Base-by-base conservation (phyloP, 2,329 filamentous ascomycete species). In the Ceratocystiopsis brevicomis region DNA sequence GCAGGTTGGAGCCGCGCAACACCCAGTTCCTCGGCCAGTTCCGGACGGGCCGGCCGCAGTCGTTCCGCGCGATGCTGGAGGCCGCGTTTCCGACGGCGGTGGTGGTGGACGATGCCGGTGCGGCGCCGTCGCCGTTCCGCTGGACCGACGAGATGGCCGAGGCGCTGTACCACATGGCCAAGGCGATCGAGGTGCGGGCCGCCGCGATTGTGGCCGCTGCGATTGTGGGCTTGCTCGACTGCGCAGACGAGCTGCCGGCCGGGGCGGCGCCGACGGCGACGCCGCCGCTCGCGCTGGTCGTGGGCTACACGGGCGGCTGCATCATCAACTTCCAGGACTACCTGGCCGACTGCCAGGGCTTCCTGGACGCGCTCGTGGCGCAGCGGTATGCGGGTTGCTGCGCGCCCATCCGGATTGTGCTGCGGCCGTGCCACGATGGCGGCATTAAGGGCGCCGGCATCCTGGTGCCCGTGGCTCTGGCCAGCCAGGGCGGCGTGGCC, bases 301-400 rank as follows among this genome's bases (percentile, higher is more conserved):
- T 87, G 18, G 82, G 81, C 1, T 87, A 84, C 54, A 85, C 82
- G 0, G 82, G 82, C 32, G 79, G 81, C 8, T 85, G 81, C 53
- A 87, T 87, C 46, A 72, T 76, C n/a, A 75, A 82, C 53, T 85
- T 85, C 53, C 81, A 82, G 40, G 70, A 81, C 51, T 86, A 83
- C 58, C 64, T 82, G 37, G 60, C 64, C 38, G 78, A 80, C 52
- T 84, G 78, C 49, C 80, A 86, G 56, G 53, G 60, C 14, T 81
- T 81, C 53, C 66, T 87, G 41, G 75, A 84, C 52, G 55, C 59
- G 18, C 60, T 75, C 12, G 51, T 75, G 42, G 50, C 53, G 15
- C 48, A 54, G 25, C 64, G 67, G 41, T 65, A 64, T 42, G 38
- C 35, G 4, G 14, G 13, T 3, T 4, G 18, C 18, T 3, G 35